phyloP scores from a whole-genome alignment of 768 basidiomycete species.

The Baorangia bicolor region DNA sequence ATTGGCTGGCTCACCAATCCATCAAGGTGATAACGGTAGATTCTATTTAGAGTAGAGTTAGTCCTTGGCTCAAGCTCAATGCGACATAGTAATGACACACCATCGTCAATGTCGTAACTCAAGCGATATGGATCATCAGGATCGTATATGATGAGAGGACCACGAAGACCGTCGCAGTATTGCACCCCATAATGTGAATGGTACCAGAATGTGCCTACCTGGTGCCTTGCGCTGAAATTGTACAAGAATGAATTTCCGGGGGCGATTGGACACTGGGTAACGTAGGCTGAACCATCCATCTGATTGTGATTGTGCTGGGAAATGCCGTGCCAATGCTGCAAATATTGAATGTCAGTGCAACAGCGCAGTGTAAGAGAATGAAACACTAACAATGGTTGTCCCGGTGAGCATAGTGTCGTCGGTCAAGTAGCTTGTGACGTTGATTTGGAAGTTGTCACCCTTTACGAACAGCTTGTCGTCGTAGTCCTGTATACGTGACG shows the following conservation, averaged over 20 bases:
- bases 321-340: conserved; percentile 28
- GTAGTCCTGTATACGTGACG: background rate
- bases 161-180: conserved; percentile 43
- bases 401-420: conserved; percentile 20
- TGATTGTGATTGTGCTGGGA: conserved; percentile 23
- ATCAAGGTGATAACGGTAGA: conserved; percentile 33
- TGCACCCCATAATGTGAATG: conserved; percentile 21
- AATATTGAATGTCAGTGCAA: background rate
- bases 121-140: conserved; percentile 21
- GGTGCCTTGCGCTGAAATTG: conserved; percentile 30
- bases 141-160: conserved; percentile 44
- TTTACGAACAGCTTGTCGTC: background rate
- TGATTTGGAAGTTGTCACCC: conserved; percentile 18
- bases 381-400: conserved; percentile 17
- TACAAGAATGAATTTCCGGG: conserved; percentile 36
- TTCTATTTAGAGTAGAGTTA: background rate
- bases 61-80: background rate
- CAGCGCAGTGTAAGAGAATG: background rate
- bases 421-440: conserved; percentile 16
- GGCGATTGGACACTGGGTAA: conserved; percentile 41
- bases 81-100: conserved; percentile 2
- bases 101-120: conserved; percentile 24
- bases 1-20: conserved; percentile 19
- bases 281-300: conserved; percentile 33
- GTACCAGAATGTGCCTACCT: conserved; percentile 42